Base-by-base conservation (phyloP, 192 early-diverging fungal genomes). In the Linnemannia elongata region DNA sequence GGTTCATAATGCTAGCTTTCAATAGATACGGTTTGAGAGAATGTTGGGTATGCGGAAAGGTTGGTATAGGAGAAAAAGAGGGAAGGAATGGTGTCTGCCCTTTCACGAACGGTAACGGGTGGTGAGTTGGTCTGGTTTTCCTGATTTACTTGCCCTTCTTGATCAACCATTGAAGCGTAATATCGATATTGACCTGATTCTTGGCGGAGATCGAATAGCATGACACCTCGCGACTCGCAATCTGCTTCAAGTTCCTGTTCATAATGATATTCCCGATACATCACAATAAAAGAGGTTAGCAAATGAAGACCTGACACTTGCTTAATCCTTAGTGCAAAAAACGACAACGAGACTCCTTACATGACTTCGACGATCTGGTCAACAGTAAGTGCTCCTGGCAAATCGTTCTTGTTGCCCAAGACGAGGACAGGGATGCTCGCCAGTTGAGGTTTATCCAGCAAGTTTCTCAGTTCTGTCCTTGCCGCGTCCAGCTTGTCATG, bases 141-240 rank as follows among this genome's bases (percentile, higher is more conserved):
- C 49, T 57, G 35, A 22, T 86, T 82, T 90, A 90, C 81, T 92
- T 90, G 45, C 92, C 92, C 75, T 93, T 93, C 91, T 98, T 97
- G 84, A 97, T 98, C 82, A 99, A 89, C 98, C 98, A 99, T 81
- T 98, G 95, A 45, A 99, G 91, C 24, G 97, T 99, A 47, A 97
- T 91, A 89, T 99, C 99, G 81, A 99, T 99, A 87, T 99, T 99
- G 82, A 97, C 94, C 81, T 97, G 93, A 82, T 99, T 99, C 90
- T 99, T 99, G 39, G 98, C 97, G 22, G 98, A 99, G 77, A 99
- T 98, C 15, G 97, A 98, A 89, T 99, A 99, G 90, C 97, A 99
- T 12, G 97, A 95, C 41, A 99, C 98, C 88, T 99, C 99, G 30
- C 99, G 93, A 81, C 94, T 95, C 35, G 94, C 94, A 83, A 99